Base-by-base conservation (phyloP, 2,329 filamentous ascomycete genomes). In the Fusarium sp. region DNA sequence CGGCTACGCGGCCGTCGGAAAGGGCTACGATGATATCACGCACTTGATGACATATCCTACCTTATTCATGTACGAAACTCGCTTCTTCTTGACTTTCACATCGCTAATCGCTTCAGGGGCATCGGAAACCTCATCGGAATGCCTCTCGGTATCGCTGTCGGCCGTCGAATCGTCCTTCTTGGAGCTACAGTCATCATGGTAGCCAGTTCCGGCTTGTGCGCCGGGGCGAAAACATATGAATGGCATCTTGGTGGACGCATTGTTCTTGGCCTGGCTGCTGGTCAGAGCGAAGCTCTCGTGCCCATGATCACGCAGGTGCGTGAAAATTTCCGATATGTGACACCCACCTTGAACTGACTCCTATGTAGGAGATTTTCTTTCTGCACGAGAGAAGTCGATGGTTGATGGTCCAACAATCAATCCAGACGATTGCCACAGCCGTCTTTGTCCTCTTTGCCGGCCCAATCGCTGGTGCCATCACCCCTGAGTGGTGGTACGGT, bases 81-180 rank as follows among this genome's bases (percentile, higher is more conserved):
- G 5, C 16, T 6, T 37, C 20, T 7, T 24, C 33, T 39, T 57
- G 7, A 4, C 13, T 2, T 13, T 2, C 11, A 7, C 20, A 24
- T 37, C 14, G 20, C 54, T 57, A 31, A 57, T 22, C 16, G 27
- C 24, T 6, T 14, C 20, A 71, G 68, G 68, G 74, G 74, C 14
- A 76, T 76, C 57, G 74, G 74, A 11, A 76, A 76, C 18, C 67
- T 76, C 54, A 75, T 76, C 1, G 74, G 74, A 16, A 76, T 76
- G 74, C 74, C 74, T 4, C 11, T 76, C 5, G 74, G 69, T 16
- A 76, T 76, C 41, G 74, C 72, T 1, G 45, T 76, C 58, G 74
- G 74, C 37, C 74, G 74, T 31, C 72, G 74, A 65, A 50, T 75
- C 45, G 74, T 76, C 16, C 74, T 76, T 11, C 72, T 76, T 33